Evolutionary conservation across 2,329 filamentous ascomycete genomes (phyloP).

Genomic region (Xylariomycetidae sp.): DNA sequence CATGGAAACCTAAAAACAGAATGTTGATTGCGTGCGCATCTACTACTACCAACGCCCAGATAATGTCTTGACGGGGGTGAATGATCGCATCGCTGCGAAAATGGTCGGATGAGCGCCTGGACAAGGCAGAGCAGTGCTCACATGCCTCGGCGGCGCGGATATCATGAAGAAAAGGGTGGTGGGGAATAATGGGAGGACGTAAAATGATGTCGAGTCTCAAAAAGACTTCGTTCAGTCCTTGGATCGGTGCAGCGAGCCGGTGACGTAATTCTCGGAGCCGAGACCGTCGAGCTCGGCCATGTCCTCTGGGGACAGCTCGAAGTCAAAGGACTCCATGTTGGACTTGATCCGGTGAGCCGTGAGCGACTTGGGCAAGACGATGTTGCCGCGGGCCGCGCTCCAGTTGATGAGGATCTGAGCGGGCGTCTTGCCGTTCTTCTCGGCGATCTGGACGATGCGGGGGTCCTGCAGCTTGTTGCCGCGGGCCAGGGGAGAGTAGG

Average conservation of each 20-base stretch:
- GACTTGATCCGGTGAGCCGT: conserved; percentile 53
- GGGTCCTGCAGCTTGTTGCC: conserved; percentile 40
- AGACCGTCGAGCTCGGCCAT: conserved; percentile 43
- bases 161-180: too few relatives aligned
- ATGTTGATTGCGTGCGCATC: too few relatives aligned
- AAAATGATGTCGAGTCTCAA: too few relatives aligned
- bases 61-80: too few relatives aligned
- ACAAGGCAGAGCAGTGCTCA: too few relatives aligned
- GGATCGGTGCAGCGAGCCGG: conserved; percentile 36
- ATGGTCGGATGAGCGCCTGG: too few relatives aligned
- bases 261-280: conserved; percentile 18
- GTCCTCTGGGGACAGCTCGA: conserved; percentile 54
- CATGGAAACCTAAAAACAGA: too few relatives aligned
- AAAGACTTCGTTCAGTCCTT: conserved; percentile 20
- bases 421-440: conserved; percentile 50
- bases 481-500: conserved; percentile 10
- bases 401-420: conserved; percentile 58
- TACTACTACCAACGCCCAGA: too few relatives aligned
- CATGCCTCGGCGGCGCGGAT: too few relatives aligned
- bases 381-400: conserved; percentile 52
- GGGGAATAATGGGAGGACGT: too few relatives aligned
- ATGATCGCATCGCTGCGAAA: too few relatives aligned
- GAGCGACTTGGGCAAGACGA: conserved; percentile 61
- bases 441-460: conserved; percentile 47
- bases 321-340: conserved; percentile 61